phyloP scores from a whole-genome alignment of 2,329 filamentous ascomycete species.

The Beauveria medogensis region DNA sequence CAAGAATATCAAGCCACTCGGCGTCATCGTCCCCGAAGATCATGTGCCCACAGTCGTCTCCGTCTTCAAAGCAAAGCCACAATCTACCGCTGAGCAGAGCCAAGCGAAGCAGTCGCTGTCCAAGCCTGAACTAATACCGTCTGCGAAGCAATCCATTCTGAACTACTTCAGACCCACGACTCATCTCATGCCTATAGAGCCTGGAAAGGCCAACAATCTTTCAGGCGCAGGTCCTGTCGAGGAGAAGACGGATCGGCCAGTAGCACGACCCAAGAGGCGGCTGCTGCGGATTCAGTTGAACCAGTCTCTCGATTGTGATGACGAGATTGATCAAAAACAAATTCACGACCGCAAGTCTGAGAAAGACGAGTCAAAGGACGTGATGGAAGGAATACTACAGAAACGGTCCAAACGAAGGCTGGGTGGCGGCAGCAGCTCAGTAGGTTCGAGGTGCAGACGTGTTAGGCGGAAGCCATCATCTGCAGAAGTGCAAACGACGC shows the following conservation, averaged over 20 bases:
- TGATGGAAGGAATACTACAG: not conserved
- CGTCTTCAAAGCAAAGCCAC: not conserved
- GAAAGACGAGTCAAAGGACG: not conserved
- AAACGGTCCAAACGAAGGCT: not conserved
- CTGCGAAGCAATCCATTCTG: slow-evolving; percentile 28
- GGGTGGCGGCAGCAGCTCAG: not conserved
- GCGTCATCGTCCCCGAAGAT: not conserved
- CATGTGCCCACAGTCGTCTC: not conserved
- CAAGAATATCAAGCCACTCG: slow-evolving; percentile 2
- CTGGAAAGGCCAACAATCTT: not conserved
- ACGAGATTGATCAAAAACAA: not conserved
- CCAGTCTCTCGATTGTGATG: slow-evolving; percentile 9
- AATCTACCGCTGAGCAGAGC: not conserved
- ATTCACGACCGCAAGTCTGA: not conserved
- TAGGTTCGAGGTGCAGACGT: not conserved
- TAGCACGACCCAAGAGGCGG: slow-evolving; percentile 15
- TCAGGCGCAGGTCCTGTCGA: not conserved
- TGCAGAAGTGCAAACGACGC: slow-evolving; percentile 30
- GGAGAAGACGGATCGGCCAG: not conserved
- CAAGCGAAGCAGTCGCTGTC: not conserved
- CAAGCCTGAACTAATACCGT: not conserved
- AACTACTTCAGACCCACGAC: slow-evolving; percentile 31
- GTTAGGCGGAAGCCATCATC: slow-evolving; percentile 14
- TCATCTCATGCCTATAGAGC: not conserved
- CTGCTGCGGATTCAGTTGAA: slow-evolving; percentile 22